Evolutionary conservation across 2,329 filamentous ascomycete genomes (phyloP).

Genomic region (Penicillium hordei): DNA sequence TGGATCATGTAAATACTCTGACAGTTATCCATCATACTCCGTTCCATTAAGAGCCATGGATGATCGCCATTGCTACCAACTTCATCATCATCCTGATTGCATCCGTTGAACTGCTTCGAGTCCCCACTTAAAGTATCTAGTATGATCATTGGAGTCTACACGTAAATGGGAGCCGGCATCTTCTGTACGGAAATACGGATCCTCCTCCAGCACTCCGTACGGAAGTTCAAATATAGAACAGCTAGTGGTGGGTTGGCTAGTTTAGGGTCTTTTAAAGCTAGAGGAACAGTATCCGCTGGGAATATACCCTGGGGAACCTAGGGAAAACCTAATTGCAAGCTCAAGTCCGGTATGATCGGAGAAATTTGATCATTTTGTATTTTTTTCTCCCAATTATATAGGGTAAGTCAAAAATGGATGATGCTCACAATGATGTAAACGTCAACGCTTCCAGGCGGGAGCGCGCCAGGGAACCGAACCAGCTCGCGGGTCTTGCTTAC

Average conservation of each 20-base stretch:
- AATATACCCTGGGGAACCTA: background rate
- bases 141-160: background rate
- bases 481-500: conserved; percentile 17
- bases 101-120: conserved; percentile 1
- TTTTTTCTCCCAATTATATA: background rate
- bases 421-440: conserved; percentile 32
- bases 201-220: background rate
- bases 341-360: background rate
- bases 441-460: conserved; percentile 6
- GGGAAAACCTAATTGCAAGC: background rate
- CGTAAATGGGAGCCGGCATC: background rate
- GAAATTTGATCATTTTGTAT: background rate
- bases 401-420: conserved; percentile 17
- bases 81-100: conserved; percentile 21
- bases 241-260: background rate
- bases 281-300: background rate
- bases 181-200: background rate
- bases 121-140: background rate
- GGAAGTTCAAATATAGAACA: background rate
- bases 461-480: conserved; percentile 19
- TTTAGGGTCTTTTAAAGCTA: conserved; percentile 1
- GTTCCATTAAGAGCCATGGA: conserved; percentile 19
- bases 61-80: conserved; percentile 26
- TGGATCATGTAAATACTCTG: conserved; percentile 4
- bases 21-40: conserved; percentile 5